These are phyloP conservation scores for Yamadazyma blattariae DNA, from an alignment of 1,139 yeast species.

Conservation along the genomic window DNA sequence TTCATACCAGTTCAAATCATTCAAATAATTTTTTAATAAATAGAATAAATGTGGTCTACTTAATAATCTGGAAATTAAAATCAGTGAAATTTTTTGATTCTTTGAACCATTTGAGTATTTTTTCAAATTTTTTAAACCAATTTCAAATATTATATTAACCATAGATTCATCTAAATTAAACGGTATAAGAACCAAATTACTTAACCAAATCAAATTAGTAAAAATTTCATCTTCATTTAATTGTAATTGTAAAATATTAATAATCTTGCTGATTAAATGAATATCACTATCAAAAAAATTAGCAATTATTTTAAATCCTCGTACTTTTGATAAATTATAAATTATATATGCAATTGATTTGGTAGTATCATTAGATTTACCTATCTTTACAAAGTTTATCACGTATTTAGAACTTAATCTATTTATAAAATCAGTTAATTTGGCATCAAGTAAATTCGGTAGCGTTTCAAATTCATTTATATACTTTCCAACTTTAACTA, in stretches of 20 bases:
- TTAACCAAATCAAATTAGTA: slow-evolving; percentile 68
- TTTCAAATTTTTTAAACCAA: slow-evolving; percentile 28
- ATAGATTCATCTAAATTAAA: slow-evolving; percentile 50
- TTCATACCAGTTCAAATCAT: slow-evolving; percentile 14
- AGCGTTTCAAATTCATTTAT: slow-evolving; percentile 52
- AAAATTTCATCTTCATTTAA: slow-evolving; percentile 56
- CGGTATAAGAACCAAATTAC: slow-evolving; percentile 67
- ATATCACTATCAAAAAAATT: slow-evolving; percentile 62
- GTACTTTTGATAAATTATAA: slow-evolving; percentile 60
- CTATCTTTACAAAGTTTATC: slow-evolving; percentile 1
- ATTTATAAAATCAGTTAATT: slow-evolving; percentile 31
- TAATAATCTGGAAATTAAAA: slow-evolving; percentile 34
- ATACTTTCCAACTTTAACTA: slow-evolving; percentile 1
- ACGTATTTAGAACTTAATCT: slow-evolving; percentile 28
- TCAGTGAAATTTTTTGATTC: slow-evolving; percentile 33
- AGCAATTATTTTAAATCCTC: slow-evolving; percentile 61
- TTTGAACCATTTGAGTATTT: slow-evolving; percentile 25
- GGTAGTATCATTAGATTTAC: slow-evolving; percentile 1
- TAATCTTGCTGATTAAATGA: slow-evolving; percentile 38
- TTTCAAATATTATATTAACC: slow-evolving; percentile 29
- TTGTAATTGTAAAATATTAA: slow-evolving; percentile 17
- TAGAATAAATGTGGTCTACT: slow-evolving; percentile 27
- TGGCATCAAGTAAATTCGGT: slow-evolving; percentile 50
- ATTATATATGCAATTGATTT: slow-evolving; percentile 30
- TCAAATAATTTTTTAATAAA: slow-evolving; percentile 21